Evolutionary conservation across 78 protist species (phyloP).

Genomic region (Capsaspora owczarzaki): DNA sequence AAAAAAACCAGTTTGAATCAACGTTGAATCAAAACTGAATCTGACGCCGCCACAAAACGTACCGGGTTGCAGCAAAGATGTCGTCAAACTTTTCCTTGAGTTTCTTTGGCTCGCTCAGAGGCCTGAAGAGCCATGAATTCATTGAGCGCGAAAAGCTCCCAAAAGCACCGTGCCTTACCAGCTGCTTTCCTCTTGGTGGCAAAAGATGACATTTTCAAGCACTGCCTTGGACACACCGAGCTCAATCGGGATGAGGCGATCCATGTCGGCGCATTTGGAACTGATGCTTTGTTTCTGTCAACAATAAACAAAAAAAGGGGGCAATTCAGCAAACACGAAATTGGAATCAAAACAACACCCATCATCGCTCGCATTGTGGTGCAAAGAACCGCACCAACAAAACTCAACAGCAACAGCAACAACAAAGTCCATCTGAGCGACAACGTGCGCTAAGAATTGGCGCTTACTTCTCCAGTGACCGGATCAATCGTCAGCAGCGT

Average conservation of each 20-base stretch:
- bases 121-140: conserved; percentile 15
- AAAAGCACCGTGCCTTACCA: conserved; percentile 62
- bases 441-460: too few relatives aligned
- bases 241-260: conserved; percentile 48
- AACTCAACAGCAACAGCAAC: neutral
- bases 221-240: conserved; percentile 91
- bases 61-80: conserved; percentile 82
- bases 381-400: too few relatives aligned
- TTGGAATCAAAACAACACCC: too few relatives aligned
- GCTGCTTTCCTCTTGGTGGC: conserved; percentile 96
- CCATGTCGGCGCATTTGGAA: conserved; percentile 64
- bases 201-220: conserved; percentile 93
- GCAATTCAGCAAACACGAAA: too few relatives aligned
- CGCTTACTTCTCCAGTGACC: neutral
- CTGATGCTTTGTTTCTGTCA: neutral
- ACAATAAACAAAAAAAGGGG: neutral
- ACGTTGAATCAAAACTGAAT: neutral
- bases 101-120: conserved; percentile 54
- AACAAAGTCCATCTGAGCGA: neutral
- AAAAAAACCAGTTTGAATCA: neutral
- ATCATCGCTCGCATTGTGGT: too few relatives aligned
- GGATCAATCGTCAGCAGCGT: neutral
- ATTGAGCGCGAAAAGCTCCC: too few relatives aligned
- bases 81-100: conserved; percentile 91
- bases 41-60: too few relatives aligned